A percentile compares a stretch with the other conserved stretches of the same genome.
Evolutionary conservation across 208 protist species (phyloP).

Genomic region (Acanthamoeba divionensis): DNA sequence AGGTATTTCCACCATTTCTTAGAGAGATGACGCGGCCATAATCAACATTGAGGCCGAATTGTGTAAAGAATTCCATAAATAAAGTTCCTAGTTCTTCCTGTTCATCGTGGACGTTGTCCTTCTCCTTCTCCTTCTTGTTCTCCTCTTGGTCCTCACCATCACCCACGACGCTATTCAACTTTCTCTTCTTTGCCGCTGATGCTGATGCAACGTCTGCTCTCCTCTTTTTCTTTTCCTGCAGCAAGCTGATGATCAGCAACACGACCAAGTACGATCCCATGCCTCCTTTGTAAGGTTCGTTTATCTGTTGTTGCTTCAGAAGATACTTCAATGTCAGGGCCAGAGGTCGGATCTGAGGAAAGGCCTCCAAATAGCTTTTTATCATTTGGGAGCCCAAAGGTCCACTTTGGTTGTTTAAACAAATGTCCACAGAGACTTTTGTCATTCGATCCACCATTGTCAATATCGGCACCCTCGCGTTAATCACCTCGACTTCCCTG

Average conservation of each 20-base stretch:
- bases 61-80: background rate
- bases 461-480: too few species aligned
- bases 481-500: too few species aligned
- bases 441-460: too few species aligned
- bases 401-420: background rate
- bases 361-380: background rate
- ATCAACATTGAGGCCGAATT: too few species aligned
- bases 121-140: background rate
- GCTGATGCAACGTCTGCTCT: too few species aligned
- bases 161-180: too few species aligned
- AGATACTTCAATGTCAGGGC: background rate
- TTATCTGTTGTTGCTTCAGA: background rate
- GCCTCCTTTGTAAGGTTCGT: background rate
- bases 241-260: background rate
- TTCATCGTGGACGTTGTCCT: background rate
- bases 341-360: background rate
- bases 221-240: background rate
- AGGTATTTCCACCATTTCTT: too few species aligned
- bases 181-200: too few species aligned
- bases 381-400: background rate
- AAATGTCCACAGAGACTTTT: background rate
- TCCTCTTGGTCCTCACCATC: background rate
- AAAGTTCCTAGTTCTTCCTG: background rate
- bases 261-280: slow-evolving; percentile 17
- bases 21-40: too few species aligned